Evolutionary conservation across 1,284 basidiomycete species (phyloP), one percentile per base, ranked within the genome.

Genomic region (Salmacisia buchloeana): DNA sequence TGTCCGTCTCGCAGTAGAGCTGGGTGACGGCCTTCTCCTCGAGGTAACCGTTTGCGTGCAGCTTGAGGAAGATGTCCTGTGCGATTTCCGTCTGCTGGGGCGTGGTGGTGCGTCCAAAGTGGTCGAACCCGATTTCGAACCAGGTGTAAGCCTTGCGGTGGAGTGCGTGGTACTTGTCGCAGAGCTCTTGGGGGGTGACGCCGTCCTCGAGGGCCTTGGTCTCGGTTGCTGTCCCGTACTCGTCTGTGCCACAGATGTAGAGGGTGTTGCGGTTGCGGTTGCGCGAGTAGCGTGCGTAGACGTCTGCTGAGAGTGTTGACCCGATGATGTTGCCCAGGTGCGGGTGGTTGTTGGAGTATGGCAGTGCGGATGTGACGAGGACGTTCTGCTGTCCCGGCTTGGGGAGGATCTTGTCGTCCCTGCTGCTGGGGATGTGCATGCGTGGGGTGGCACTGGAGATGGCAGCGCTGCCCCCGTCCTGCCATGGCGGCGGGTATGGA

Each of bases 271-370:
- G 74, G 73, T 85, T 85, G 59, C 82, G 73, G 13, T 80, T 78
- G 69, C 90, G 74, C 57, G 81, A 82, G 77, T 84, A 97, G 85
- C 94, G 85, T 70, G 93, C 94, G 81, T 90, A 98, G 41, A 97
- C 94, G 80, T 99, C 96, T 9, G 94, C 94, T 73, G 92, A 94
- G 41, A 97, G 85, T 13, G 88, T 90, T 72, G 91, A 97, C 71
- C 96, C 96, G 77, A 99, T 97, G 80, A 98, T 96, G 81, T 98
- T 98, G 56, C 94, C 94, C 58, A 99, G 86, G 84, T 99, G 96
- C 27, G 96, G 96, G 15, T 97, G 94, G 78, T 98, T 99, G 82
- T 99, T 99, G 81, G 96, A 97, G 80, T 82, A 99, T 13, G 96
- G 96, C 61, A 99, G 82, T 39, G 96, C 94, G 64, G 93, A 97